phyloP scores from a whole-genome alignment of 1,284 basidiomycete genomes.

The Ceratobasidium sp. region DNA sequence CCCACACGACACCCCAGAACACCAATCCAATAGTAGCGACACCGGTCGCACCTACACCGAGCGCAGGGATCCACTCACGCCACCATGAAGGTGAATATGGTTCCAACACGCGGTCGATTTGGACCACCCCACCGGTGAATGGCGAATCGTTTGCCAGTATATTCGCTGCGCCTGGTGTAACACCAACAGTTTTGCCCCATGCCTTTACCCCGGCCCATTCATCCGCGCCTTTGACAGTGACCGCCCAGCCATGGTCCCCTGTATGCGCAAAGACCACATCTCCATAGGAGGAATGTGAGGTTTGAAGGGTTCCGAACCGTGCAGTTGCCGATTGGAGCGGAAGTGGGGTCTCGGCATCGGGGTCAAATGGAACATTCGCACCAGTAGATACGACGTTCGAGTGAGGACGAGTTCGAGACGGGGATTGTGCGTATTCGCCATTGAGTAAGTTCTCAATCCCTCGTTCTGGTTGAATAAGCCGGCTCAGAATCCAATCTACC shows the following conservation, averaged over 20 bases:
- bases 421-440: constrained; percentile 17
- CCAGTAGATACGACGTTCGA: neutral
- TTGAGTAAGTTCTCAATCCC: constrained; percentile 26
- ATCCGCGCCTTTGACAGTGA: constrained; percentile 20
- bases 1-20: constrained; percentile 67
- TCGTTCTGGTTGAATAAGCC: constrained; percentile 14
- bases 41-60: constrained; percentile 63
- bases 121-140: constrained; percentile 78
- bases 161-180: constrained; percentile 44
- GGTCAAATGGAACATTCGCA: constrained; percentile 9
- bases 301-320: constrained; percentile 26
- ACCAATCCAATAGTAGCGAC: constrained; percentile 66
- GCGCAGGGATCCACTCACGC: constrained; percentile 68
- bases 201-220: constrained; percentile 22
- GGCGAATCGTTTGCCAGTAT: constrained; percentile 41
- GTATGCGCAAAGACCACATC: constrained; percentile 27
- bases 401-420: neutral
- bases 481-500: constrained; percentile 11
- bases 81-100: constrained; percentile 89
- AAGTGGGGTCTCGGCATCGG: constrained; percentile 34
- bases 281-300: constrained; percentile 22
- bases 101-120: constrained; percentile 80
- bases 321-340: constrained; percentile 22
- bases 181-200: constrained; percentile 45
- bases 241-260: constrained; percentile 25